phyloP scores from a whole-genome alignment of 129 eudicot species.

The Centrapalus pauciflorus region DNA sequence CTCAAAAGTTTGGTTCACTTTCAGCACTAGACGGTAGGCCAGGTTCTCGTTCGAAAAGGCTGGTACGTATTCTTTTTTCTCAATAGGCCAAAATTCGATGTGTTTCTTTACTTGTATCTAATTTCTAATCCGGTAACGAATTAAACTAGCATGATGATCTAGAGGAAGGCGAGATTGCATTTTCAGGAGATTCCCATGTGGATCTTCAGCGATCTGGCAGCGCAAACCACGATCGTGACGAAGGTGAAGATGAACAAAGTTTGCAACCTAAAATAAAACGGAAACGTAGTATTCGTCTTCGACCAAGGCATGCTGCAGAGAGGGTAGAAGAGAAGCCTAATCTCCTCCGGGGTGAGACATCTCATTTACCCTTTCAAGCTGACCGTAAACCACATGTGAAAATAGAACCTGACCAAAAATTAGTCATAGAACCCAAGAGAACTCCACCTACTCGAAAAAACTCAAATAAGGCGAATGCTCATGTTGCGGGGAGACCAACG shows the following conservation, averaged over 20 bases:
- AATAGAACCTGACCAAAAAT: conserved; percentile 44
- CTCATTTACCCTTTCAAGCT: conserved; percentile 49
- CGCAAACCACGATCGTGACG: conserved; percentile 85
- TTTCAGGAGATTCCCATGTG: conserved; percentile 76
- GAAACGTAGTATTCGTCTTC: conserved; percentile 77
- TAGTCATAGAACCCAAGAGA: conserved; percentile 36
- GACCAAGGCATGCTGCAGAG: conserved; percentile 57
- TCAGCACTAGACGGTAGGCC: conserved; percentile 90
- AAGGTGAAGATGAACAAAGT: conserved; percentile 95
- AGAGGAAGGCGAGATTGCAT: conserved; percentile 94
- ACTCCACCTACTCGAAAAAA: conserved; percentile 46
- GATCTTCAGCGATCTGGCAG: conserved; percentile 89
- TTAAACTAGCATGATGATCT: conserved; percentile 62
- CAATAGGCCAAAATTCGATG: conserved; percentile 6
- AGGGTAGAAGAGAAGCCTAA: conserved; percentile 47
- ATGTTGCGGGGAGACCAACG: conserved; percentile 44
- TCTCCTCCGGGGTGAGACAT: conserved; percentile 47
- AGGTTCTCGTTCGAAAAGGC: conserved; percentile 63
- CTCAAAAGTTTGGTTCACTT: conserved; percentile 85
- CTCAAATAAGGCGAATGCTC: conserved; percentile 36
- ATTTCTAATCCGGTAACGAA: background rate
- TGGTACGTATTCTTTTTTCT: conserved; percentile 43
- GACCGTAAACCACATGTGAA: conserved; percentile 44
- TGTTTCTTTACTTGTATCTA: background rate
- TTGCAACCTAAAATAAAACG: conserved; percentile 88